A percentile compares a stretch with the other conserved stretches of the same genome.
These are phyloP conservation scores for Exophiala alcalophila DNA, from an alignment of 2,329 filamentous ascomycete genomes.

Conservation along the genomic window DNA sequence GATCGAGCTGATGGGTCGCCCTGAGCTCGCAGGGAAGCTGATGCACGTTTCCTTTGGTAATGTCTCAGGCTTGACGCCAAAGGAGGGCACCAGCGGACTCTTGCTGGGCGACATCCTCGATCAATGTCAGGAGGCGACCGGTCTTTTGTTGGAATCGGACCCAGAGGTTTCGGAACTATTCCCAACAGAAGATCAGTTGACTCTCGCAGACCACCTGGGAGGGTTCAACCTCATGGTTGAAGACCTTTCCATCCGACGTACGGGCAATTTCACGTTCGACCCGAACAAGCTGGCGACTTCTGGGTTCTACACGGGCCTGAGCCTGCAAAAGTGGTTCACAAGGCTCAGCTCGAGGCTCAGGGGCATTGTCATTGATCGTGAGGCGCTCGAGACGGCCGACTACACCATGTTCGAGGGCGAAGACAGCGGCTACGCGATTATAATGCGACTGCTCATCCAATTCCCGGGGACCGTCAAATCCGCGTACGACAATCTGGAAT, in stretches of 20 bases:
- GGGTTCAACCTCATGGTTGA: constrained; percentile 90
- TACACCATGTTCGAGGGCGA: constrained; percentile 66
- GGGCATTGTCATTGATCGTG: constrained; percentile 52
- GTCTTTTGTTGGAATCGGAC: constrained; percentile 83
- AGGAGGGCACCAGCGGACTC: constrained; percentile 67
- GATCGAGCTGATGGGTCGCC: constrained; percentile 66
- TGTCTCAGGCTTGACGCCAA: constrained; percentile 68
- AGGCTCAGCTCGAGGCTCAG: constrained; percentile 63
- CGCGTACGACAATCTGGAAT: constrained; percentile 79
- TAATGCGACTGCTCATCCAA: constrained; percentile 72
- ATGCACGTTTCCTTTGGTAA: constrained; percentile 75
- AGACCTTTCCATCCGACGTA: constrained; percentile 86
- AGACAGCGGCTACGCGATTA: constrained; percentile 62
- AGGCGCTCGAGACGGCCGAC: constrained; percentile 63
- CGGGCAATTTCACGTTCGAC: constrained; percentile 62
- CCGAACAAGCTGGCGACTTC: constrained; percentile 80
- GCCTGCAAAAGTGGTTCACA: constrained; percentile 79
- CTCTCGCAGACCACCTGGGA: constrained; percentile 73
- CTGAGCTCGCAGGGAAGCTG: constrained; percentile 65
- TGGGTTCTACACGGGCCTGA: constrained; percentile 80
- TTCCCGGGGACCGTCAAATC: constrained; percentile 84
- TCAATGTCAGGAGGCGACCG: constrained; percentile 81
- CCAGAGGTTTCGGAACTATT: constrained; percentile 79
- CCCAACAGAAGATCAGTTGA: constrained; percentile 60
- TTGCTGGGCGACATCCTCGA: constrained; percentile 60